These are phyloP conservation scores for Canavalia ensiformis DNA, from an alignment of 306 rosid species.

Conservation along the genomic window DNA sequence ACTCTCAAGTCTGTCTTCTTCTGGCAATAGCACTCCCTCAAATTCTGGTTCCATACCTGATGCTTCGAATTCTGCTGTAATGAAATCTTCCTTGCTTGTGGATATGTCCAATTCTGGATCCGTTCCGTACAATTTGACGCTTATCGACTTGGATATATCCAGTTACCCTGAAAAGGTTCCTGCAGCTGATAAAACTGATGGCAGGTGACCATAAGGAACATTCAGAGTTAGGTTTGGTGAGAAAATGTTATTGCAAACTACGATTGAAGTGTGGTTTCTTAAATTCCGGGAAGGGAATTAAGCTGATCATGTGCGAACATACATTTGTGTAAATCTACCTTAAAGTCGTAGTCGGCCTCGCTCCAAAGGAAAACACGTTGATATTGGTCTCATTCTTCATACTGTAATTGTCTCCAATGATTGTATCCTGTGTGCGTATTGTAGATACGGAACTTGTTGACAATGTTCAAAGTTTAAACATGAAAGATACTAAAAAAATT, in stretches of 20 bases:
- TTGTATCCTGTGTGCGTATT: conserved; percentile 61
- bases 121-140: conserved; percentile 78
- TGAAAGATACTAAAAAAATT: conserved; percentile 45
- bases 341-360: conserved; percentile 33
- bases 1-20: conserved; percentile 74
- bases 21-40: conserved; percentile 64
- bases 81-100: conserved; percentile 83
- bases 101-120: conserved; percentile 67
- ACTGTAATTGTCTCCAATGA: conserved; percentile 55
- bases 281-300: conserved; percentile 43
- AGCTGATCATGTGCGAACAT: conserved; percentile 47
- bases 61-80: conserved; percentile 57
- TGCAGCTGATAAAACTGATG: conserved; percentile 65
- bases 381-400: conserved; percentile 46
- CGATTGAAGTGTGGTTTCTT: conserved; percentile 49
- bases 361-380: conserved; percentile 41
- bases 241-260: conserved; percentile 43
- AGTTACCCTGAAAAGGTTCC: conserved; percentile 83
- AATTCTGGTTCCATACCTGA: conserved; percentile 51
- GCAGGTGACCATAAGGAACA: conserved; percentile 55
- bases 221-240: conserved; percentile 43
- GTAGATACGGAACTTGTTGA: conserved; percentile 66
- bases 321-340: conserved; percentile 41
- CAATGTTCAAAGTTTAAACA: conserved; percentile 54
- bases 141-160: conserved; percentile 84